These are phyloP conservation scores for Penicillium fuscoglaucum DNA, from an alignment of 2,329 filamentous ascomycete species.

Conservation along the genomic window DNA sequence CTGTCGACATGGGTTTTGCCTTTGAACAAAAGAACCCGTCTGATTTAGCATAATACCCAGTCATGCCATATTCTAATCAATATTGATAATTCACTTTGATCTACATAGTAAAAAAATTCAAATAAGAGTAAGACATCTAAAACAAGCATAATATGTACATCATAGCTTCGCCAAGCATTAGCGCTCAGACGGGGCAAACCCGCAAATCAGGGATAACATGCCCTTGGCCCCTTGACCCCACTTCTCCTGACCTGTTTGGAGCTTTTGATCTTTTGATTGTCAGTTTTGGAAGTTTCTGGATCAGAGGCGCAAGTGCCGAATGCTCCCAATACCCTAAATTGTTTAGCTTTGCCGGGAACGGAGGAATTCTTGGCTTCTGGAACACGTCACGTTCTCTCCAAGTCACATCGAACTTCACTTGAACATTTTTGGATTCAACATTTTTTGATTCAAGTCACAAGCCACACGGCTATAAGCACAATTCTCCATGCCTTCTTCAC, in stretches of 20 bases:
- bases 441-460: background rate
- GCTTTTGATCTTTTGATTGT: background rate
- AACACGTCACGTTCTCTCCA: conserved; percentile 4
- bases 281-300: background rate
- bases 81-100: conserved; percentile 4
- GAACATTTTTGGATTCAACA: background rate
- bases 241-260: conserved; percentile 13
- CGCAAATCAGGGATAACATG: conserved; percentile 12
- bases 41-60: conserved; percentile 32
- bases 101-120: background rate
- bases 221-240: conserved; percentile 8
- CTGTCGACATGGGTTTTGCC: conserved; percentile 19
- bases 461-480: background rate
- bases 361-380: conserved; percentile 3
- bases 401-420: background rate
- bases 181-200: conserved; percentile 5
- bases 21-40: conserved; percentile 16
- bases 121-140: background rate
- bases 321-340: background rate
- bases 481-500: conserved; percentile 66
- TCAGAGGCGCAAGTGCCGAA: background rate
- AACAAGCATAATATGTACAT: conserved; percentile 2
- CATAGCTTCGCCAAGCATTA: conserved; percentile 10
- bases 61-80: conserved; percentile 14
- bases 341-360: background rate